These are phyloP conservation scores for Heliosperma pusillum DNA, from an alignment of 148 eudicot genomes.

Conservation along the genomic window DNA sequence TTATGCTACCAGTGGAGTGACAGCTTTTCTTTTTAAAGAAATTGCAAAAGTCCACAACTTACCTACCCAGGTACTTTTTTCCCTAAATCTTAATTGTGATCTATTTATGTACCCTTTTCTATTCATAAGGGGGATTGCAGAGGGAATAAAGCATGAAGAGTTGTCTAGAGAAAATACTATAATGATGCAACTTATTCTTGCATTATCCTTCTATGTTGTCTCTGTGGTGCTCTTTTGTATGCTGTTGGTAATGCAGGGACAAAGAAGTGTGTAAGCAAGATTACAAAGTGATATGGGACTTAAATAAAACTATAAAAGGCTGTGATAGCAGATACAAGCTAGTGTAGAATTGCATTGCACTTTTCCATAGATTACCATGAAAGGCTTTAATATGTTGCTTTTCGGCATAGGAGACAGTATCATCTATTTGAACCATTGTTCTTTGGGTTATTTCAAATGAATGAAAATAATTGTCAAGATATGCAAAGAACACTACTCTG, in stretches of 20 bases:
- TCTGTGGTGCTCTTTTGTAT: not conserved
- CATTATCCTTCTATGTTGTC: too few species aligned
- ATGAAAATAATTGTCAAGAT: too few species aligned
- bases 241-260: not conserved
- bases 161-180: too few species aligned
- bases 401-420: too few species aligned
- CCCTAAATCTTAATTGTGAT: not conserved
- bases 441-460: too few species aligned
- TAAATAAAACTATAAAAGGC: not conserved
- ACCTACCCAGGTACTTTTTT: constrained; percentile 75
- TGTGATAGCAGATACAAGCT: not conserved
- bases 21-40: constrained; percentile 91
- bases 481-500: too few species aligned
- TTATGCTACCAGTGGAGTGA: constrained; percentile 91
- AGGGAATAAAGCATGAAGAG: too few species aligned
- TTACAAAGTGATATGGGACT: not conserved
- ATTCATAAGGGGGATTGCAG: not conserved
- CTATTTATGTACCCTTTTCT: not conserved
- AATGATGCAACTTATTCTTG: too few species aligned
- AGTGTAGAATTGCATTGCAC: not conserved
- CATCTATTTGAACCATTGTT: too few species aligned
- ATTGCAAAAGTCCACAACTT: constrained; percentile 74
- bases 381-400: not conserved
- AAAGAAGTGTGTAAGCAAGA: not conserved
- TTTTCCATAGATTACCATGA: not conserved